A percentile compares a stretch with the other conserved stretches of the same genome.
phyloP scores from a whole-genome alignment of 306 rosid species.

The Acacia crassicarpa region DNA sequence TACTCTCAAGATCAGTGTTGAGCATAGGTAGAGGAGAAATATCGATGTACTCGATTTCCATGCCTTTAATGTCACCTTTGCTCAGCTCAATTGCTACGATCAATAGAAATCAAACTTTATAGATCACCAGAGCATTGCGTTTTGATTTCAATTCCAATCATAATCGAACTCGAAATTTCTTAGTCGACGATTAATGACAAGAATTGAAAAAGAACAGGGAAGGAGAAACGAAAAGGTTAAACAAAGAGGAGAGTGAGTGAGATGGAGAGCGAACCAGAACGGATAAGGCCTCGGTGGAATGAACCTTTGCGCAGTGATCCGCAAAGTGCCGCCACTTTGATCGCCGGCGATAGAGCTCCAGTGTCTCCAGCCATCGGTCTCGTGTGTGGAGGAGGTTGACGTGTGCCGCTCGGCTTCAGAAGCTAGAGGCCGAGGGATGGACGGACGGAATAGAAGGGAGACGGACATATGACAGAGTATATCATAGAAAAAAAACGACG shows the following conservation, averaged over 20 bases:
- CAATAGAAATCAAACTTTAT: neutral
- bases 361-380: constrained; percentile 22
- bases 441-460: neutral
- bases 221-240: neutral
- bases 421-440: neutral
- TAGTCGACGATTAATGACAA: neutral
- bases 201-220: neutral
- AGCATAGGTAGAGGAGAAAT: constrained; percentile 61
- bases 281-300: constrained; percentile 51
- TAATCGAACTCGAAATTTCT: neutral
- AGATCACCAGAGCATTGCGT: neutral
- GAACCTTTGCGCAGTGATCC: constrained; percentile 61
- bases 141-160: neutral
- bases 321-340: constrained; percentile 50
- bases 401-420: neutral
- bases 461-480: neutral
- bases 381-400: neutral
- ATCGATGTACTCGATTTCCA: constrained; percentile 65
- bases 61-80: constrained; percentile 44
- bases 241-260: neutral
- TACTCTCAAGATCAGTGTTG: constrained; percentile 68
- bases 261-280: constrained; percentile 38
- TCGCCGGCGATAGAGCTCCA: constrained; percentile 20
- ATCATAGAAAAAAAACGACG: too few species aligned
- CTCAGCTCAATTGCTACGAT: constrained; percentile 58